Evolutionary conservation across 2,329 filamentous ascomycete species (phyloP), one percentile per base, ranked within the genome.

Genomic region (Venturia nashicola): DNA sequence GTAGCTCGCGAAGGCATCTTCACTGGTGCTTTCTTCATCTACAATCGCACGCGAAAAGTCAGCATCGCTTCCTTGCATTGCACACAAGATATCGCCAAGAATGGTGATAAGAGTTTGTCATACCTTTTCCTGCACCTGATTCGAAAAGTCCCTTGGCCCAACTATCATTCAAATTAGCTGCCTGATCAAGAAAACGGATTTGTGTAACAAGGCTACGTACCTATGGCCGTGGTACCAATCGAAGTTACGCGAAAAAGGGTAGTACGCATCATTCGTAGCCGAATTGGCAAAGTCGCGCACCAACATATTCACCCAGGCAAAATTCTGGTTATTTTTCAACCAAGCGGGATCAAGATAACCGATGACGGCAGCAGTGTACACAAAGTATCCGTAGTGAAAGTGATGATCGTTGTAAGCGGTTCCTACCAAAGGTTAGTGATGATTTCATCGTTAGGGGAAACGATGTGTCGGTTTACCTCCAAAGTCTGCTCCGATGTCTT

Each of bases 181-280:
- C 51, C 12, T 34, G 5, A 9, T 34, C 32, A n/a, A n/a, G 51
- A 36, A n/a, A 57, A 36, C 14, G 20, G 46, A 20, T 57, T 36
- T 57, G 51, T 57, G 51, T 7, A 36, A 51, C 46, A 57, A 36
- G 14, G 51, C 32, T n/a, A 57, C 51, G 11, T 57, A 57, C 51
- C 51, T 57, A 79, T 97, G 94, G 1, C 93, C 94, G 71, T 95
- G 86, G 74, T 87, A 97, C 90, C 91, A 97, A 75, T 97, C 94
- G 71, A 97, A 97, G 64, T 80, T 84, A 60, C 94, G 84, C 66
- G 83, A 92, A 68, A 90, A 86, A 0, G 93, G 92, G 74, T 95
- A 97, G 69, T 85, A 85, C 36, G 81, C 79, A 72, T 96, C 92
- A 20, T 81, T 73, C 68, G 83, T 86, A 0, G 91, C 86, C 0